Conservation (phyloP, 139 green algal genomes). For the Micractinium conductrix region DNA sequence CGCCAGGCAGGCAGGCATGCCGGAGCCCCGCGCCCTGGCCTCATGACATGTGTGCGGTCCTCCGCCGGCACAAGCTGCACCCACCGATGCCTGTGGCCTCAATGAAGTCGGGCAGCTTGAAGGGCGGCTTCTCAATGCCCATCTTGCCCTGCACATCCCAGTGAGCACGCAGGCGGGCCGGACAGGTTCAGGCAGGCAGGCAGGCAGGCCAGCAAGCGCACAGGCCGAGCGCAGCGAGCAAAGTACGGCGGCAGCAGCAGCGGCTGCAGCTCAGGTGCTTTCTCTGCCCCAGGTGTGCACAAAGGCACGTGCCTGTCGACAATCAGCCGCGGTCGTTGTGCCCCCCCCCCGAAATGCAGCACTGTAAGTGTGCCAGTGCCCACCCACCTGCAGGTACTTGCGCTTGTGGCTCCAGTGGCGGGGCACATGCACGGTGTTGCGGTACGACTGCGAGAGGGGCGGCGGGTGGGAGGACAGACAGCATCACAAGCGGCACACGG, state of each 20-base stretch:
- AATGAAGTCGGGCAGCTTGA: constrained; percentile 98
- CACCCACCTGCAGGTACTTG: constrained; percentile 72
- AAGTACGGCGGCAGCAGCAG: background rate
- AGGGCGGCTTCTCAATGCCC: constrained; percentile 98
- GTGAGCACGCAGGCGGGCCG: too few relatives aligned
- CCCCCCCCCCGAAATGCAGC: too few relatives aligned
- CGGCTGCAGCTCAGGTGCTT: too few relatives aligned
- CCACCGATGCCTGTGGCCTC: constrained; percentile 92
- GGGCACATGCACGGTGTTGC: constrained; percentile 95
- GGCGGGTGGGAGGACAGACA: background rate
- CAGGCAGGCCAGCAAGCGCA: too few relatives aligned
- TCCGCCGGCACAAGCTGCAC: background rate
- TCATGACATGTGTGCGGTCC: too few relatives aligned
- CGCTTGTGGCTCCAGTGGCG: constrained; percentile 98
- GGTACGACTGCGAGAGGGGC: constrained; percentile 57
- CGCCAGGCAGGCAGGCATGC: too few relatives aligned
- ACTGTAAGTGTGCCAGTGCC: too few relatives aligned
- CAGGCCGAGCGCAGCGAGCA: background rate
- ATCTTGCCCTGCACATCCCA: constrained; percentile 94
- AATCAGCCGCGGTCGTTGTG: too few relatives aligned
- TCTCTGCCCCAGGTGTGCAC: too few relatives aligned
- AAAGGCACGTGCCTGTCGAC: too few relatives aligned
- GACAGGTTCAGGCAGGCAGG: too few relatives aligned
- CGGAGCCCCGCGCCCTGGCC: background rate
- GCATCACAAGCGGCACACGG: too few relatives aligned